Conservation (phyloP, 139 green algal species). For the Tetradesmus obliquus region DNA sequence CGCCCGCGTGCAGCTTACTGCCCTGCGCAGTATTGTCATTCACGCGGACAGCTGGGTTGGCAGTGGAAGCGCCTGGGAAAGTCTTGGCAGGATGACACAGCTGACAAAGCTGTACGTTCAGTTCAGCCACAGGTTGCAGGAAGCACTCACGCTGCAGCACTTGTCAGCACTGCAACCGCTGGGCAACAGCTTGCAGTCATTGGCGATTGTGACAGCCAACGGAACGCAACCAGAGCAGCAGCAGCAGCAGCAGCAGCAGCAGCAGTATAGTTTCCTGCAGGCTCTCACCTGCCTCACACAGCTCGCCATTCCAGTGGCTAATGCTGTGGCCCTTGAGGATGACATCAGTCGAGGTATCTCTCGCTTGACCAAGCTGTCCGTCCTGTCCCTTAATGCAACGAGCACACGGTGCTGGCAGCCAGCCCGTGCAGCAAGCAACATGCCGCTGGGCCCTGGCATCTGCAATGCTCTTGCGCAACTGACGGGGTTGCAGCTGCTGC, state of each 20-base stretch:
- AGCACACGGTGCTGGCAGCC: no score
- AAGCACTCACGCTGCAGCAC: neutral
- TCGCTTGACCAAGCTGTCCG: neutral
- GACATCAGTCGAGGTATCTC: neutral
- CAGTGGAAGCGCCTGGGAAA: neutral
- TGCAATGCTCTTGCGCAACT: neutral
- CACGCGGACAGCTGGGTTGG: neutral
- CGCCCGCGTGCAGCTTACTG: neutral
- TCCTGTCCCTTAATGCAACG: neutral
- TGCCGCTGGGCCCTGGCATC: neutral
- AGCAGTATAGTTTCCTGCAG: neutral
- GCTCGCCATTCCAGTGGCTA: neutral
- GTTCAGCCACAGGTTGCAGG: neutral
- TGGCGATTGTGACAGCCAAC: neutral
- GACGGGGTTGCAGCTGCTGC: neutral
- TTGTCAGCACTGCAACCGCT: neutral
- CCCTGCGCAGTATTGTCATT: neutral
- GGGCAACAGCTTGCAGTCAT: neutral
- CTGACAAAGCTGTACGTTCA: neutral
- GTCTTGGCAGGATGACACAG: neutral
- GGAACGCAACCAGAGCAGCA: neutral
- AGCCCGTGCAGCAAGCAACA: neutral
- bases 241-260: neutral
- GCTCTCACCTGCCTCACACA: neutral
- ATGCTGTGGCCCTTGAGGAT: neutral